Evolutionary conservation across 805 yeast genomes (phyloP).

Genomic region (Naumovozyma baii): DNA sequence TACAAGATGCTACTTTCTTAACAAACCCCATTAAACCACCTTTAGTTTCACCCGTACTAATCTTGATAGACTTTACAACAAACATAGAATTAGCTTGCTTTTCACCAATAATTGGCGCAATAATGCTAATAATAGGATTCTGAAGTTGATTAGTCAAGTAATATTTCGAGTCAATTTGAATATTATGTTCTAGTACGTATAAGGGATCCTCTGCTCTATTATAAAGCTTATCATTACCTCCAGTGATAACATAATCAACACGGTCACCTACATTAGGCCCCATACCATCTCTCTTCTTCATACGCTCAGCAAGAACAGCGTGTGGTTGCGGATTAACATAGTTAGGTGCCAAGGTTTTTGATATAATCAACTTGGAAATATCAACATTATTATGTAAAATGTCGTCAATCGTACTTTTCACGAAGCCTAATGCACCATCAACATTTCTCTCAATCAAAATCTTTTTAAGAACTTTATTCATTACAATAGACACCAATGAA

Average conservation of each 20-base stretch:
- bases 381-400: constrained; percentile 85
- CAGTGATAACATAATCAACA: constrained; percentile 91
- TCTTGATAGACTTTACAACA: constrained; percentile 40
- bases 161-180: constrained; percentile 90
- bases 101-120: constrained; percentile 91
- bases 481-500: constrained; percentile 85
- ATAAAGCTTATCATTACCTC: constrained; percentile 74
- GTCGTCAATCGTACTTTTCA: constrained; percentile 81
- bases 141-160: constrained; percentile 87
- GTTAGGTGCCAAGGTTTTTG: constrained; percentile 86
- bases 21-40: constrained; percentile 92
- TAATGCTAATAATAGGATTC: constrained; percentile 86
- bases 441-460: constrained; percentile 85
- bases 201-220: constrained; percentile 96
- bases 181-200: constrained; percentile 80
- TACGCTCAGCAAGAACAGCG: constrained; percentile 89
- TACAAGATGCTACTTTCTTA: constrained; percentile 78
- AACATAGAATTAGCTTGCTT: constrained; percentile 68
- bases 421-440: constrained; percentile 71
- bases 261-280: constrained; percentile 97
- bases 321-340: constrained; percentile 97
- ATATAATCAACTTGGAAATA: constrained; percentile 84
- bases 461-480: constrained; percentile 77
- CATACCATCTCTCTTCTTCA: constrained; percentile 94
- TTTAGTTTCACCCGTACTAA: constrained; percentile 47